These are phyloP conservation scores for Colletotrichum graminicola DNA, from an alignment of 2,329 filamentous ascomycete species.

Conservation along the genomic window DNA sequence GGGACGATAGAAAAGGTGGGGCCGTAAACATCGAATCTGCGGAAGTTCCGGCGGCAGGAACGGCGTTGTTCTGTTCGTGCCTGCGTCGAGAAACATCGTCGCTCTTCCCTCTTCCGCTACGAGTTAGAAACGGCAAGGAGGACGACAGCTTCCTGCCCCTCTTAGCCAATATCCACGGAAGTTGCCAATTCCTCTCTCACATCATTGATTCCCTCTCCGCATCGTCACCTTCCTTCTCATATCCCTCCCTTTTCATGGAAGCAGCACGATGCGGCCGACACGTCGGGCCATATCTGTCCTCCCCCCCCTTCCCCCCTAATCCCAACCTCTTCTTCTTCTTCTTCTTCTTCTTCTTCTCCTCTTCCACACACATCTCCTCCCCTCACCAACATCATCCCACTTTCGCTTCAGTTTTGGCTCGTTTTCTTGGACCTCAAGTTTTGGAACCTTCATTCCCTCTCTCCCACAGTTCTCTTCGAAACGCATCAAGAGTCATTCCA, in stretches of 20 bases:
- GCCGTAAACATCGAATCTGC: background rate
- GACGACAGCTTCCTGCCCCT: background rate
- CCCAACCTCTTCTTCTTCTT: slow-evolving; percentile 10
- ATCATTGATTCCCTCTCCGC: background rate
- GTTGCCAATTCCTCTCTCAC: background rate
- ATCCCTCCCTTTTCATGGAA: background rate
- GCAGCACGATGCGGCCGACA: background rate
- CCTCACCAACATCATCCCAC: slow-evolving; percentile 29
- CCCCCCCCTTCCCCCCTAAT: background rate
- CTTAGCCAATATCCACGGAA: background rate
- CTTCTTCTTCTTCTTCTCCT: background rate
- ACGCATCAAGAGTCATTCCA: slow-evolving; percentile 20
- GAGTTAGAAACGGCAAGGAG: fast-evolving
- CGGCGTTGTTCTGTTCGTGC: background rate
- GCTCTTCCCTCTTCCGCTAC: background rate
- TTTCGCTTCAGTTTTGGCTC: slow-evolving; percentile 41
- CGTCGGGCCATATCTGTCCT: slow-evolving; percentile 7
- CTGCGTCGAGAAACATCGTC: background rate
- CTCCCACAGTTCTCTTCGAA: slow-evolving; percentile 23
- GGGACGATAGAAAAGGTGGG: background rate
- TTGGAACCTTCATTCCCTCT: slow-evolving; percentile 38
- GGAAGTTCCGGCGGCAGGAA: background rate
- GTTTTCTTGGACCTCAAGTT: slow-evolving; percentile 38
- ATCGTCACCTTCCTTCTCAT: background rate
- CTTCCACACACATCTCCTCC: slow-evolving; percentile 15